Evolutionary conservation across 768 basidiomycete species (phyloP).

Genomic region (Amyloporia xantha): DNA sequence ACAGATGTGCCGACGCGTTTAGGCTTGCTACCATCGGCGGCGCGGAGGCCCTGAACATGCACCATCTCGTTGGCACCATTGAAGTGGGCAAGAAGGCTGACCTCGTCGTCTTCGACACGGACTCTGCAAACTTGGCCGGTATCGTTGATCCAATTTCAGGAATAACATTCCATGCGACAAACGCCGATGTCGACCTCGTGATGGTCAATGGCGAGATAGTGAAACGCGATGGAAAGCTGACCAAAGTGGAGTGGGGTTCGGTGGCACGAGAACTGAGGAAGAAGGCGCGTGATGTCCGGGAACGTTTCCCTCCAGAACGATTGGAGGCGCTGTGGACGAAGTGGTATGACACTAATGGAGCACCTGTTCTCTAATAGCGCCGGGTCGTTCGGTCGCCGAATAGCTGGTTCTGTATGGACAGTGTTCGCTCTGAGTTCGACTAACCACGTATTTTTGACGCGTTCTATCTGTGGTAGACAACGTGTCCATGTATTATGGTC

Average conservation of each 20-base stretch:
- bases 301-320: constrained; percentile 15
- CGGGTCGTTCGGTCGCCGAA: background rate
- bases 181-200: constrained; percentile 25
- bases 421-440: background rate
- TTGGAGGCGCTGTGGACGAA: constrained; percentile 20
- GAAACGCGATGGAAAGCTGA: constrained; percentile 22
- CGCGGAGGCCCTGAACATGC: constrained; percentile 23
- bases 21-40: constrained; percentile 25
- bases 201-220: constrained; percentile 26
- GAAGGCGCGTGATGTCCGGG: constrained; percentile 15
- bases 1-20: constrained; percentile 19
- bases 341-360: constrained; percentile 14
- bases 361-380: constrained; percentile 2
- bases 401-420: background rate
- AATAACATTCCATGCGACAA: constrained; percentile 23
- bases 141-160: constrained; percentile 21
- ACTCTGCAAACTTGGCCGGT: constrained; percentile 22
- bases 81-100: constrained; percentile 28
- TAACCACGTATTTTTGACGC: background rate
- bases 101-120: constrained; percentile 23
- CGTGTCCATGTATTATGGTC: too few species aligned
- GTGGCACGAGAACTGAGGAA: constrained; percentile 20
- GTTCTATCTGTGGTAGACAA: too few species aligned
- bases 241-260: constrained; percentile 18
- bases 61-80: constrained; percentile 20